phyloP scores from a whole-genome alignment of 345 rosid genomes.

The Arabidopsis arenosa region DNA sequence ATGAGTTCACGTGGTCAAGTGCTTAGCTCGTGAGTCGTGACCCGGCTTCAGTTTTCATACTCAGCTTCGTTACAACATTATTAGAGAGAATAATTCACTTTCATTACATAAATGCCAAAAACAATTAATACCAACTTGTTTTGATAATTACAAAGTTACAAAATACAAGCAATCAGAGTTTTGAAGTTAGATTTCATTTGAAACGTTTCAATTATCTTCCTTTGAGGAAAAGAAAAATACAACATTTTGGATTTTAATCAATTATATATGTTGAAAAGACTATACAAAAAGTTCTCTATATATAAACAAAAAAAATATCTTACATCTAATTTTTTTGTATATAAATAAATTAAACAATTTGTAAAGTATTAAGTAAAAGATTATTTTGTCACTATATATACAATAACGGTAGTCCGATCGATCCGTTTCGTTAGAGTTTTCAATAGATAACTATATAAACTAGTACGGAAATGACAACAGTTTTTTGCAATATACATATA shows the following conservation, averaged over 20 bases:
- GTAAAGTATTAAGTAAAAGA: no score
- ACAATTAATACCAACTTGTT: slow-evolving; percentile 33
- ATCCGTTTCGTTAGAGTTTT: neutral
- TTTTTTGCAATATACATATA: neutral
- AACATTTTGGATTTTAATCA: neutral
- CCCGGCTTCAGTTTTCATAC: slow-evolving; percentile 18
- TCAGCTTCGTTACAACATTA: slow-evolving; percentile 1
- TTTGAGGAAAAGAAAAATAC: neutral
- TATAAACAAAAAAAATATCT: no score
- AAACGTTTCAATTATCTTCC: neutral
- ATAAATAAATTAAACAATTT: no score
- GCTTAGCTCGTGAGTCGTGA: slow-evolving; percentile 22
- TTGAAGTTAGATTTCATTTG: neutral
- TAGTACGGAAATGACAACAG: neutral
- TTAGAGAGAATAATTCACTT: slow-evolving; percentile 20
- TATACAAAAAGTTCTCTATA: neutral
- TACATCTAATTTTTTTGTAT: no score
- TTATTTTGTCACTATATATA: neutral
- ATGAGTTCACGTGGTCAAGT: slow-evolving; percentile 39
- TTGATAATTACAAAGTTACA: slow-evolving; percentile 31
- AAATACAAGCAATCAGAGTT: neutral
- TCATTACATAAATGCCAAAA: slow-evolving; percentile 36
- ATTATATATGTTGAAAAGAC: neutral
- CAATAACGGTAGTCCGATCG: no score
- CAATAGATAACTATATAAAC: neutral